These are phyloP conservation scores for Epichloe gansuensis DNA, from an alignment of 2,329 filamentous ascomycete species.

Conservation along the genomic window DNA sequence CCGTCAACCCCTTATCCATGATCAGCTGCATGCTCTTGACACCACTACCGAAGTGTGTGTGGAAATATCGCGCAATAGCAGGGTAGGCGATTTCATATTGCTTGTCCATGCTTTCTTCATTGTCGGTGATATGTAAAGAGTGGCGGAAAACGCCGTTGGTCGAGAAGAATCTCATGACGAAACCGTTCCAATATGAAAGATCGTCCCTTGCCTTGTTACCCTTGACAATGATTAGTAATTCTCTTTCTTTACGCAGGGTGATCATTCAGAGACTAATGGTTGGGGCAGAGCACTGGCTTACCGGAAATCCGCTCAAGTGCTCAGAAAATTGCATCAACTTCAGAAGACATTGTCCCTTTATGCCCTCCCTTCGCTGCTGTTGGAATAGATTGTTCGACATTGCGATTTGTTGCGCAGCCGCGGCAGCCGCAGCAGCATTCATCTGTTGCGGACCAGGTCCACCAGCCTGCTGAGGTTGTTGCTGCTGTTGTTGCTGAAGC, in stretches of 20 bases:
- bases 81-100: constrained; percentile 77
- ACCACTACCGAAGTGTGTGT: constrained; percentile 77
- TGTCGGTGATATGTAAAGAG: constrained; percentile 45
- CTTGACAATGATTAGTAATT: constrained; percentile 19
- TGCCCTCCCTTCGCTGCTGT: constrained; percentile 35
- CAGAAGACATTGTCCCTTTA: constrained; percentile 45
- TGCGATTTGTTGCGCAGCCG: constrained; percentile 23
- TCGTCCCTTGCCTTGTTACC: constrained; percentile 51
- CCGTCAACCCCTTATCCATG: constrained; percentile 52
- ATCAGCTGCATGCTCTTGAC: constrained; percentile 77
- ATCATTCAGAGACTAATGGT: not conserved
- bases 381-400: constrained; percentile 24
- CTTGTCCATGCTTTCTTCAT: constrained; percentile 51
- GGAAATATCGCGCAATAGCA: constrained; percentile 77
- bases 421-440: constrained; percentile 11
- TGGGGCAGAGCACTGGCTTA: constrained; percentile 19
- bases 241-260: too few relatives aligned
- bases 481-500: constrained; percentile 14
- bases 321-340: constrained; percentile 51
- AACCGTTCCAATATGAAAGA: constrained; percentile 63
- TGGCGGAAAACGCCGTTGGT: constrained; percentile 64
- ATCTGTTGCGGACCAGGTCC: constrained; percentile 16
- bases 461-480: constrained; percentile 12
- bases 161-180: constrained; percentile 74
- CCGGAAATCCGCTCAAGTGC: constrained; percentile 44